Percentiles rank a stretch among this genome's conserved stretches.
Evolutionary conservation across 306 rosid genomes (phyloP).

Genomic region (Prinsepia uniflora): DNA sequence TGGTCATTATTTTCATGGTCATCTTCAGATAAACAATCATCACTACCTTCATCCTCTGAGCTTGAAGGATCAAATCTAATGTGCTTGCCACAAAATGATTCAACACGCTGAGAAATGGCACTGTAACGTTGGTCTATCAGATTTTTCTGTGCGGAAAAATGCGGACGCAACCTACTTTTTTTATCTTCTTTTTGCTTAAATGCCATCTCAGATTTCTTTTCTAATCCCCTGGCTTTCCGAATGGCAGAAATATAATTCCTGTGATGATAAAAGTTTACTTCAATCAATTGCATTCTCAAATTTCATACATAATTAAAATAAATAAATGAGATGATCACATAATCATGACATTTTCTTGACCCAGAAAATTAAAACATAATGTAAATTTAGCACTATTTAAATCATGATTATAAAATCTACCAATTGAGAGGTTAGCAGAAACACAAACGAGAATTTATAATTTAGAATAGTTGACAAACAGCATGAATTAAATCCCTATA

Average conservation of each 20-base stretch:
- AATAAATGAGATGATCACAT: neutral
- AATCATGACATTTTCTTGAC: neutral
- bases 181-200: conserved; percentile 17
- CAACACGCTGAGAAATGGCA: conserved; percentile 64
- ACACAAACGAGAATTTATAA: neutral
- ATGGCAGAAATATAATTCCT: conserved; percentile 58
- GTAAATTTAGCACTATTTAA: neutral
- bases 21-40: neutral
- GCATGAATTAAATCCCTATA: neutral
- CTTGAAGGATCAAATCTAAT: conserved; percentile 47
- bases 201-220: conserved; percentile 31
- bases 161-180: conserved; percentile 33
- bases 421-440: neutral
- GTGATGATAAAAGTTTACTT: conserved; percentile 12
- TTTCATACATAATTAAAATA: neutral
- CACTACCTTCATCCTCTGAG: conserved; percentile 5
- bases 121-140: conserved; percentile 57
- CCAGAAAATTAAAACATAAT: neutral
- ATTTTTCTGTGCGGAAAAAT: conserved; percentile 44
- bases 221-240: conserved; percentile 45
- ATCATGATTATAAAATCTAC: neutral
- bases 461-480: neutral
- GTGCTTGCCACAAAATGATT: conserved; percentile 77
- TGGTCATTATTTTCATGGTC: conserved; percentile 10
- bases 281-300: conserved; percentile 11